These are phyloP conservation scores for Fusarium bulbicola DNA, from an alignment of 2,329 filamentous ascomycete species.

Conservation along the genomic window DNA sequence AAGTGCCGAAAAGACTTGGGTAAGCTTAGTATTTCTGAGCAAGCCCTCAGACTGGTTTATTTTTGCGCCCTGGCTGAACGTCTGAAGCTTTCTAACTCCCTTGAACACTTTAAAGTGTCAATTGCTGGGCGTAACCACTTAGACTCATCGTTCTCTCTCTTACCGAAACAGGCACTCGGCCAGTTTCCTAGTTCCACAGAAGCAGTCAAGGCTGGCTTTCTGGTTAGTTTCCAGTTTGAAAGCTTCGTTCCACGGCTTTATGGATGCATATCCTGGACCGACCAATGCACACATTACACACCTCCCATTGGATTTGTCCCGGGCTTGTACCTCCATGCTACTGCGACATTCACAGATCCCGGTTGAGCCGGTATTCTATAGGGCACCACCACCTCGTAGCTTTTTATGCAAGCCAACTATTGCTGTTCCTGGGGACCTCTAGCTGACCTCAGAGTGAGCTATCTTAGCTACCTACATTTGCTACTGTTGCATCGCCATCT, in stretches of 20 bases:
- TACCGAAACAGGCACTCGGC: not conserved
- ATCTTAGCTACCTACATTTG: constrained; percentile 11
- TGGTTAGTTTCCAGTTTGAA: not conserved
- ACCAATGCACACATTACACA: constrained; percentile 5
- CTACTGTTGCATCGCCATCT: constrained; percentile 22
- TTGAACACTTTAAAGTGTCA: not conserved
- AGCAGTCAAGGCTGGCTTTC: constrained; percentile 13
- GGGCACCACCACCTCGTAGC: constrained; percentile 20
- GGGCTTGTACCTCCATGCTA: constrained; percentile 11
- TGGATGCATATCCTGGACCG: not conserved
- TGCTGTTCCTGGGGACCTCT: constrained; percentile 23
- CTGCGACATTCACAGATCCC: constrained; percentile 7
- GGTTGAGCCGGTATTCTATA: constrained; percentile 16
- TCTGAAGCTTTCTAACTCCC: not conserved
- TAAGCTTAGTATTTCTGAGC: not conserved
- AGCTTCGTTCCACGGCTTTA: constrained; percentile 5
- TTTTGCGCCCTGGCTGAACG: not conserved
- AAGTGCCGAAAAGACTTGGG: not conserved
- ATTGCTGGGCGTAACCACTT: constrained; percentile 3
- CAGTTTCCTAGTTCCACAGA: constrained; percentile 9
- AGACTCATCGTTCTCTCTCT: not conserved
- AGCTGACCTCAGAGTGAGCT: constrained; percentile 9
- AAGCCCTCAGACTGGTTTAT: not conserved
- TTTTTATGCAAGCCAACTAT: constrained; percentile 31
- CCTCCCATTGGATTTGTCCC: constrained; percentile 2